Conservation (phyloP, 208 protist species). For the Wallacemonas rigidus region DNA sequence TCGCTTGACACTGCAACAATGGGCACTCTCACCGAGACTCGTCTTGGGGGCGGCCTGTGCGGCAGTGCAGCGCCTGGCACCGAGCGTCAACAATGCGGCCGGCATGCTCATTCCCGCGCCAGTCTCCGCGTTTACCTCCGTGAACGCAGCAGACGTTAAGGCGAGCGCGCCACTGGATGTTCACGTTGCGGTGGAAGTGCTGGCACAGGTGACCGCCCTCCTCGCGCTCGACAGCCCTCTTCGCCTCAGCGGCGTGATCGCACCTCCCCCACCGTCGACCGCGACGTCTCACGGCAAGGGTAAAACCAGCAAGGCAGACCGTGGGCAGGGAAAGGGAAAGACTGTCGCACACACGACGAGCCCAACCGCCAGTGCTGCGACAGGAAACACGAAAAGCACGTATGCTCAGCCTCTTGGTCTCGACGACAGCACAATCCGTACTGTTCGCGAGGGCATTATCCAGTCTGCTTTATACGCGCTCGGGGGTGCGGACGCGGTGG, state of each 20-base stretch:
- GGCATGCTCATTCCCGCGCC: no score
- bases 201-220: constrained; percentile 38
- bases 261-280: not conserved
- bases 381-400: not conserved
- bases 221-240: constrained; percentile 34
- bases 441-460: constrained; percentile 14
- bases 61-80: constrained; percentile 27
- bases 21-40: constrained; percentile 14
- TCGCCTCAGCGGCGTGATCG: constrained; percentile 21
- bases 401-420: not conserved
- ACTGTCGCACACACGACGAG: not conserved
- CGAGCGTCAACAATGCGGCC: not conserved
- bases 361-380: not conserved
- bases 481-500: not conserved
- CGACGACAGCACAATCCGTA: not conserved
- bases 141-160: not conserved
- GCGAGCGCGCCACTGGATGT: constrained; percentile 27
- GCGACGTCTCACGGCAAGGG: not conserved
- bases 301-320: constrained; percentile 7
- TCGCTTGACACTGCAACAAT: constrained; percentile 34
- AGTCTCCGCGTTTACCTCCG: no score
- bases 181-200: constrained; percentile 38
- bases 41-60: constrained; percentile 31
- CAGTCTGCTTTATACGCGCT: not conserved
- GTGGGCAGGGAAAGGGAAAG: not conserved